phyloP scores from a whole-genome alignment of 139 green algal genomes.

The Pseudopediastrum boryanum region DNA sequence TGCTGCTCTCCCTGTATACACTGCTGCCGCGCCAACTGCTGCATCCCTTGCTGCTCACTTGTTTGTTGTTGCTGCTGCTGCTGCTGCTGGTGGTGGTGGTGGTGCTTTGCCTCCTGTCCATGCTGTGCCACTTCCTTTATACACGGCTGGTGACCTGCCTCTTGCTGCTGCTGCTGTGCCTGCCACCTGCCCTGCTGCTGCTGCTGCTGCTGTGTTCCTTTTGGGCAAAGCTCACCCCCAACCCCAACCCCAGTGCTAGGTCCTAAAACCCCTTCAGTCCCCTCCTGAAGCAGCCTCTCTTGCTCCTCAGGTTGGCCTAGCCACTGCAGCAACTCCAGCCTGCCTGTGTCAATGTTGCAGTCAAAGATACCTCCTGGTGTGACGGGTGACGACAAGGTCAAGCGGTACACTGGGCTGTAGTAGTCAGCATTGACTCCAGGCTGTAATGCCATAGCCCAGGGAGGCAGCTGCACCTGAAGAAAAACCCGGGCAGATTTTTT shows the following conservation, averaged over 20 bases:
- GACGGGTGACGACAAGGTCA: slow-evolving; percentile 55
- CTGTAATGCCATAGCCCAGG: slow-evolving; percentile 51
- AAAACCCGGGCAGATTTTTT: too few relatives aligned
- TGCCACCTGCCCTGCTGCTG: not conserved
- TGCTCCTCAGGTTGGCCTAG: too few relatives aligned
- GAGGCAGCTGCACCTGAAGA: slow-evolving; percentile 48
- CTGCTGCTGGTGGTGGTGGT: not conserved
- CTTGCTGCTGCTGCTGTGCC: not conserved
- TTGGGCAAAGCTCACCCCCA: too few relatives aligned
- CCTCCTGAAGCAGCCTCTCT: too few relatives aligned
- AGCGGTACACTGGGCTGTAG: slow-evolving; percentile 28
- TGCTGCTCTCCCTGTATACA: too few relatives aligned
- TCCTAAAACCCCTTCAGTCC: too few relatives aligned
- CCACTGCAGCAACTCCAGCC: slow-evolving; percentile 9
- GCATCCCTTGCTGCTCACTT: not conserved
- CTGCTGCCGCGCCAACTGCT: not conserved
- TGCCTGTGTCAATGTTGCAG: slow-evolving; percentile 32
- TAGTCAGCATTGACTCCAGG: slow-evolving; percentile 63
- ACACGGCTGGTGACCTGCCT: too few relatives aligned
- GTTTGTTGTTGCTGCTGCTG: not conserved
- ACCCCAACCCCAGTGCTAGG: too few relatives aligned
- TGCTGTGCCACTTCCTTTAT: slow-evolving; percentile 24
- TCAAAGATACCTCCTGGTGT: slow-evolving; percentile 50
- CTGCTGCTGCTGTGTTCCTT: not conserved
- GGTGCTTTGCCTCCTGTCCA: not conserved